Evolutionary conservation across 192 early-diverging fungal genomes (phyloP), one percentile per base, ranked within the genome.

Genomic region (Helicostylum pulchrum): DNA sequence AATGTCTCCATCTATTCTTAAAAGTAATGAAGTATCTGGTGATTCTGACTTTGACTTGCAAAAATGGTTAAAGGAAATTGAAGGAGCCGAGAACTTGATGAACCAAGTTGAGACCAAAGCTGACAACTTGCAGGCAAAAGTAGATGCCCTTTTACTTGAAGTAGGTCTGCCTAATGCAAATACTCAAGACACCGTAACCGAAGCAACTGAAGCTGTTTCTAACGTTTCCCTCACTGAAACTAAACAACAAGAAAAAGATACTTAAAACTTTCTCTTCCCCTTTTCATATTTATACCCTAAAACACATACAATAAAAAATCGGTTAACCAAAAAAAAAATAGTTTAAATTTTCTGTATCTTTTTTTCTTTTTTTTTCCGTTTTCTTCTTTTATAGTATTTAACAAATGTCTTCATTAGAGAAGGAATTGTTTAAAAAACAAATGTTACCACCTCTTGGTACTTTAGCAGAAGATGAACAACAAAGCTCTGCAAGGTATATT

Each of bases 381-480:
- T 53, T 53, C 19, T 19, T 49, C n/a, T 62, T 21, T 36, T 12
- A 52, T 26, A 10, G n/a, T n/a, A n/a, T n/a, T n/a, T 10, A 23
- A 32, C 2, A 12, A 52, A 71, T 71, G 70, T 71, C 70, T 3
- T 66, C 64, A 15, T 50, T 71, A 30, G 64, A 71, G 39, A 71
- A 62, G 42, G 64, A 66, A 11, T 34, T 71, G 10, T 66, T 71
- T 31, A 71, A 71, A 42, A 61, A 65, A 19, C n/a, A 44, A 6
- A 32, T 15, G 0, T 34, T 55, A 23, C 20, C 68, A 52, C 8
- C 64, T 21, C 53, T 65, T 23, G 26, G 46, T n/a, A 50, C 34
- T 45, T 26, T 61, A 56, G 14, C 46, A 34, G 51, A 65, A 61
- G 58, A 66, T 6, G 26, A 53, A 43, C n/a, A 20, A 12, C 7